Base-by-base conservation (phyloP, 2,329 filamentous ascomycete species). In the Exophiala viscosa region DNA sequence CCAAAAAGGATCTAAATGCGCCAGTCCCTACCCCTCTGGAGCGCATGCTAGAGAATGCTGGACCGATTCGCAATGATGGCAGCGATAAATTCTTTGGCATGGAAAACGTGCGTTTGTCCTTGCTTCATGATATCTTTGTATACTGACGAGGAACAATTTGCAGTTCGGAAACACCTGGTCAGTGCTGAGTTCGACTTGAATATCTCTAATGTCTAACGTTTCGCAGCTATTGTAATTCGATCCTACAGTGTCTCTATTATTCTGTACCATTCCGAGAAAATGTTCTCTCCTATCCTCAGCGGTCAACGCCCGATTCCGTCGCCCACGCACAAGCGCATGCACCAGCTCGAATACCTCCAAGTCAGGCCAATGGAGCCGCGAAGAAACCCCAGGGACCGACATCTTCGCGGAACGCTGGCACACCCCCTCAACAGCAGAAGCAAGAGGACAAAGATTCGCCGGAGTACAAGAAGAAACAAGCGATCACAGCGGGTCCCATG, bases 81-180 rank as follows among this genome's bases (percentile, higher is more conserved):
- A 96, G 88, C 68, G 93, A 97, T 75, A 95, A 96, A 75, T 99
- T 96, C 76, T 97, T 95, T 73, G 93, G 93, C 13, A 86, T 97
- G 69, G 93, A 99, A 73, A 99, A 99, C 74, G 92, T 97, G 79
- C 73, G 88, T 59, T 56, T 50, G 57, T 48, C 48, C 33, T 60
- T 44, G 17, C 34, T 38, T 17, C 33, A 20, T 8, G 23, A 41
- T 28, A 33, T 36, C 48, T 33, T 42, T 50, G 59, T 62, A 67
- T 55, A 67, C 56, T 55, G 54, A 65, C 65, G 53, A 67, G 57
- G 32, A 32, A 36, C 54, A 47, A 52, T 48, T 42, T 59, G 48
- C 71, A 96, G 90, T 96, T 96, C 75, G 92, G 92, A 67, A 97
- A 96, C 68, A 97, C 92, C 69, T 97, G 92, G 91, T 96, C 86